Base-by-base conservation (phyloP, 1,284 basidiomycete genomes). In the Ustilago loliicola region DNA sequence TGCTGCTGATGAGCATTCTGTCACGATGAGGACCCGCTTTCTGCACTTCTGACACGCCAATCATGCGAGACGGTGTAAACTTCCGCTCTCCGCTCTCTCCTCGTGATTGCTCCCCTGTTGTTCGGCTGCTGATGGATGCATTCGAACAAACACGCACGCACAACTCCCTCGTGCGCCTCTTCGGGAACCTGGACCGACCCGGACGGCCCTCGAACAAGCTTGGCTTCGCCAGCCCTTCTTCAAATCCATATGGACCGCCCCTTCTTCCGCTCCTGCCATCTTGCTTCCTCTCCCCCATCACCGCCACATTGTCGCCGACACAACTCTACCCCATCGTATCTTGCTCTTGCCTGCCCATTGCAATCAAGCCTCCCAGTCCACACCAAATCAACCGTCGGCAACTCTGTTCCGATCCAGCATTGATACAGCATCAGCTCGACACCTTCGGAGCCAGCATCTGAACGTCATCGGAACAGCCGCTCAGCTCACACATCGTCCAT, bases 161-260 rank as follows among this genome's bases (percentile, higher is more conserved):
- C 38, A 23, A 42, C 47, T 27, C 29, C 42, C 59, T 56, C 48
- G 27, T 57, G 61, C 53, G 61, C 61, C 57, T 52, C 47, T 73
- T 73, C 65, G 71, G 71, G 61, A 73, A 61, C 52, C 40, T 25
- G 34, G 29, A 48, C 65, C 61, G 71, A 64, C 42, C 61, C 61
- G 64, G n/a, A 47, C 54, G 47, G 11, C 25, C 21, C n/a, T 29
- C 13, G 23, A 19, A 50, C 48, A 29, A 27, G 48, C 48, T 50
- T 50, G 27, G 48, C 48, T 50, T 50, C 48, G 23, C 48, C 13
- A 27, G 25, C 17, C 48, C 27, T 50, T 27, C 17, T 29, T 50
- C 15, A n/a, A 29, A 8, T 50, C 23, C 48, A 30, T 27, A 29
- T 19, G 17, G 3, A 17, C 11, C 48, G 15, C n/a, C 30, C 25